Evolutionary conservation across 2,329 filamentous ascomycete genomes (phyloP).

Genomic region (Dichotomopilus funicola): DNA sequence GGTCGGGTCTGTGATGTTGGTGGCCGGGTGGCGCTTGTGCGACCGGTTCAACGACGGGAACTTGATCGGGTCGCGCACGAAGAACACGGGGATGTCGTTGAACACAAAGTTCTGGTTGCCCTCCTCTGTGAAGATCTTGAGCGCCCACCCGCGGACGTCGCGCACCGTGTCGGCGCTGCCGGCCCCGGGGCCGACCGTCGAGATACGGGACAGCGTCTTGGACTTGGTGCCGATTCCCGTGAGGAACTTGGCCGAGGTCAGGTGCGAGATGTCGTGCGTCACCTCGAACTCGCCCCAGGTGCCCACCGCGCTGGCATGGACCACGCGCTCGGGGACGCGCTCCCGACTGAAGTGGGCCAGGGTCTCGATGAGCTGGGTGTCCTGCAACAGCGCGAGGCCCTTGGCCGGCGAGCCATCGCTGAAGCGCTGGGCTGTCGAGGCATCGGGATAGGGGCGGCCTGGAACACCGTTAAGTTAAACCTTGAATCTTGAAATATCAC

Average conservation of each 20-base stretch:
- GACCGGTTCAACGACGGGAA: conserved; percentile 59
- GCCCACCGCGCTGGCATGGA: too few relatives aligned
- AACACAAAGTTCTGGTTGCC: conserved; percentile 70
- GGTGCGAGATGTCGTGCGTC: too few relatives aligned
- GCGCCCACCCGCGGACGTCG: conserved; percentile 71
- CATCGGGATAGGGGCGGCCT: too few relatives aligned
- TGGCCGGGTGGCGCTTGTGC: conserved; percentile 62
- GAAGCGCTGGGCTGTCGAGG: too few relatives aligned
- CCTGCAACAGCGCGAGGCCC: too few relatives aligned
- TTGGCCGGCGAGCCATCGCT: too few relatives aligned
- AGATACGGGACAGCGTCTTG: conserved; percentile 65
- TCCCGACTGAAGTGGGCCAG: too few relatives aligned
- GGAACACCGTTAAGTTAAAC: too few relatives aligned
- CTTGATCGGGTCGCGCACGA: conserved; percentile 67
- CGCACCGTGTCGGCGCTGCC: conserved; percentile 77
- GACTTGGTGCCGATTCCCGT: conserved; percentile 36
- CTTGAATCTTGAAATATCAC: too few relatives aligned
- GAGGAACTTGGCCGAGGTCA: conserved; percentile 31
- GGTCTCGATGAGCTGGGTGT: too few relatives aligned
- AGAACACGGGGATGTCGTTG: conserved; percentile 69
- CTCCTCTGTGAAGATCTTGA: conserved; percentile 71
- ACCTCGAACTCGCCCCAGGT: too few relatives aligned
- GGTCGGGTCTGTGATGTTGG: conserved; percentile 46
- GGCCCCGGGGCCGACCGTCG: conserved; percentile 65
- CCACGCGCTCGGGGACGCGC: too few relatives aligned